Evolutionary conservation across 352 stramenopile species (phyloP), one percentile per base, ranked within the genome.

Genomic region (Elongisporangium prolatum): DNA sequence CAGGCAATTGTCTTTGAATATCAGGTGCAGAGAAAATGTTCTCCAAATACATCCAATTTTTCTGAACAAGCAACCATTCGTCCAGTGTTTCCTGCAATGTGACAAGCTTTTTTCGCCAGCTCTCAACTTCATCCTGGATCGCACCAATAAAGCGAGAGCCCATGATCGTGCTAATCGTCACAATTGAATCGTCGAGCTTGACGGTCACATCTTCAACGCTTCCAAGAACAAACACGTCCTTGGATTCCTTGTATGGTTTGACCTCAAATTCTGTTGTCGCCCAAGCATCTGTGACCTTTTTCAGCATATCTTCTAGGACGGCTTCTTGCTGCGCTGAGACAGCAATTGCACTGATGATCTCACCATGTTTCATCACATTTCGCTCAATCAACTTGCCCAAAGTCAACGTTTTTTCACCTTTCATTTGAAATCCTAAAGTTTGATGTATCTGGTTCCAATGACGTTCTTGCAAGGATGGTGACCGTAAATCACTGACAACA

Each of bases 81-180:
- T 97, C 88, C 5, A 97, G 71, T 4, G 86, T 89, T 48, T 96
- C 89, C 58, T 95, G 87, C 0, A 97, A 53, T 0, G 74, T 76
- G 16, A 96, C 80, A 9, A 95, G 79, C 57, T 86, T 90, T 58
- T 88, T 87, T 7, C 88, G 77, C 89, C 88, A 97, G 16, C 56
- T 52, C 59, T 98, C 91, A 1, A 98, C 91, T 57, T 96, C 87
- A 0, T 89, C 82, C 34, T 96, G 80, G 56, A 97, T 97, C 1
- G 84, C 88, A 16, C 84, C 86, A 25, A 97, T 93, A 62, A 97
- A 97, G 9, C 91, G 69, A 4, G 89, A 97, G 7, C 90, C 89
- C 62, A 98, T 80, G 50, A 98, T 96, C 10, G 92, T 97, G 57
- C 89, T 97, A 56, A 98, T 96, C 4, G 88, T 97, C 3, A 98